Evolutionary conservation across 2,329 filamentous ascomycete species (phyloP), one percentile per base, ranked within the genome.

Genomic region (Hymenoscyphus scutula): DNA sequence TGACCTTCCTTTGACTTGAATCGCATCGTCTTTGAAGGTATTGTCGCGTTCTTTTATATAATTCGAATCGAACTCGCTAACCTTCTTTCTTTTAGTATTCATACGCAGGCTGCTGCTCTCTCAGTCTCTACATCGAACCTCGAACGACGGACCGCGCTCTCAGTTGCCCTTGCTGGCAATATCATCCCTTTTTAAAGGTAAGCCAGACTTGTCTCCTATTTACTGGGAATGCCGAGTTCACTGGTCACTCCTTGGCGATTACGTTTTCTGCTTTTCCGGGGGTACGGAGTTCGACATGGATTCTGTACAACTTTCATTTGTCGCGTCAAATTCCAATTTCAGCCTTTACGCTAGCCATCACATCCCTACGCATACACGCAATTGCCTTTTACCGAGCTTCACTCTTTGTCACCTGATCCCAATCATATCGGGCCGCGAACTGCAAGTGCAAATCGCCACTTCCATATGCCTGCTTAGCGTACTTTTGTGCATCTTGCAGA

Each of bases 141-240:
- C 45, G 15, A 17, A 3, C 38, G n/a, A 15, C 6, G 7, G n/a
- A 51, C 45, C 45, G 11, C 45, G 45, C 45, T 19, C 45, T 51
- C 23, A 19, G 19, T 13, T 8, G 45, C 23, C 34, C 34, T 37
- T 37, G 34, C 34, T 15, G 34, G 10, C 45, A 7, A 25, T 51
- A 19, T 51, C 45, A 51, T 51, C 45, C 45, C 45, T 51, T 48
- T 45, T 51, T 23, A 51, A 51, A 23, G 45, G 45, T 51, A 51
- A 25, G 45, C 45, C 19, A 23, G 11, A 23, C 23, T 23, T 23
- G 11, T 51, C 19, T 13, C 25, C 7, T 48, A 48, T 23, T 48
- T 23, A n/a, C 19, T 23, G 10, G 10, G 7, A 51, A 23, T 17
- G 27, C 27, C 27, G 6, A 29, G 3, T 13, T 32, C 32, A 13